Base-by-base conservation (phyloP, 106 monocot species). In the Phalaenopsis equestris region DNA sequence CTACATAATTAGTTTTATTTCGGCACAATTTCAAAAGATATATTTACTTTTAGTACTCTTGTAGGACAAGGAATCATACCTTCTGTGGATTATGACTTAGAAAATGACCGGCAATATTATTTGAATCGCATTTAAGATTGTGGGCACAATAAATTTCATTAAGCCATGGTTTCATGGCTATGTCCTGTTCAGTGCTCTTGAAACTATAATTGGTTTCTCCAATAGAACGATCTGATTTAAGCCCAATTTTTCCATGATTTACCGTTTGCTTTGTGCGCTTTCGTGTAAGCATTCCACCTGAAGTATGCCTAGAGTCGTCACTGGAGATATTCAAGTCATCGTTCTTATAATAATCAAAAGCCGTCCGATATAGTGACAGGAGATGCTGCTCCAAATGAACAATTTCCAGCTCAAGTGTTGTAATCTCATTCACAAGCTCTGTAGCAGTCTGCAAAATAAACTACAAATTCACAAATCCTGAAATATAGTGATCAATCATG, bases 381-480 rank as follows among this genome's bases (percentile, higher is more conserved):
- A 96, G 86, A 45, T 89, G 81, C 42, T 84, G 82, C 70, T 96
- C 95, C 85, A 91, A 82, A 82, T 87, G 80, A 11, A 89, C 46
- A 75, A 96, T 89, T 86, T 93, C 95, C 76, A 89, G 17, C 79
- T 96, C 95, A 38, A 93, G 89, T 17, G 80, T 80, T 48, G 93
- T 79, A 70, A 96, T 96, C 85, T 96, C 93, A 41, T 84, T 85
- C 18, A 91, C 82, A 41, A 96, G 76, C 38, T 93, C 91, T 82
- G 65, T 77, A 78, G 79, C 85, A 77, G 86, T 80, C 93, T 96
- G 87, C 48, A n/a, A 75, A 37, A 82, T 76, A 9, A 76, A 75
- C 38, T 38, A 70, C 11, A 70, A 38, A 70, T 70, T 61, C 61
- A 61, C 12, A 68, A 68, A 7, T 68, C 68, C 68, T 37, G 19